Evolutionary conservation across 352 stramenopile species (phyloP), one percentile per base, ranked within the genome.

Genomic region (Pythium oligandrum): DNA sequence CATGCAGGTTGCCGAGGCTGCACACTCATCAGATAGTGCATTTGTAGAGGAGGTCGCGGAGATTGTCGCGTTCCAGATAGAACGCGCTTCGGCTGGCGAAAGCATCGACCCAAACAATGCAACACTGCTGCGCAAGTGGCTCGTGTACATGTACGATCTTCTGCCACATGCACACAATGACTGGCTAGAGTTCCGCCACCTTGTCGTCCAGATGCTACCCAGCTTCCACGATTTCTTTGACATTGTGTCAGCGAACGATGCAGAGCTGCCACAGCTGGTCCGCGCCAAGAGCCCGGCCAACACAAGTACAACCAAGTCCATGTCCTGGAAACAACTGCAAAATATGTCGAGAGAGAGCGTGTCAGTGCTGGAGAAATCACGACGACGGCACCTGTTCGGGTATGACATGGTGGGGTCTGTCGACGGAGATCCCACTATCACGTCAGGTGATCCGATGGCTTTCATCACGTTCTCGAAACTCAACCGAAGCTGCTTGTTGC

Each of bases 381-480:
- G 78, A 2, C 70, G 80, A 39, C 62, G 62, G 7, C 70, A 91
- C 45, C 60, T 88, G 6, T 88, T 91, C 40, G 75, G 73, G 6
- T 85, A 85, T 51, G 72, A 89, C 57, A 83, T 74, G 51, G 54
- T 81, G 7, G 43, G 39, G 3, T 10, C 10, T 40, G 33, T 30
- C 36, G 32, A 4, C 33, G 26, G 26, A 33, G 2, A 37, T 26
- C 12, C 3, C n/a, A 42, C 45, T 32, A 51, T 61, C 31, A 57
- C 44, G 38, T 60, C 59, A 34, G 59, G 55, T 4, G 66, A 70
- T 17, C 57, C 60, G 4, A 63, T 65, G 8, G 63, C 82, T 30
- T 64, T 82, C 40, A 80, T 83, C 63, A 71, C 75, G n/a, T 80
- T 64, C 49, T 70, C 64, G 8, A 79, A 85, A 40, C 57, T 91